These are phyloP conservation scores for Aristolochia contorta DNA, from an alignment of 164 flowering plant genomes.

Conservation along the genomic window DNA sequence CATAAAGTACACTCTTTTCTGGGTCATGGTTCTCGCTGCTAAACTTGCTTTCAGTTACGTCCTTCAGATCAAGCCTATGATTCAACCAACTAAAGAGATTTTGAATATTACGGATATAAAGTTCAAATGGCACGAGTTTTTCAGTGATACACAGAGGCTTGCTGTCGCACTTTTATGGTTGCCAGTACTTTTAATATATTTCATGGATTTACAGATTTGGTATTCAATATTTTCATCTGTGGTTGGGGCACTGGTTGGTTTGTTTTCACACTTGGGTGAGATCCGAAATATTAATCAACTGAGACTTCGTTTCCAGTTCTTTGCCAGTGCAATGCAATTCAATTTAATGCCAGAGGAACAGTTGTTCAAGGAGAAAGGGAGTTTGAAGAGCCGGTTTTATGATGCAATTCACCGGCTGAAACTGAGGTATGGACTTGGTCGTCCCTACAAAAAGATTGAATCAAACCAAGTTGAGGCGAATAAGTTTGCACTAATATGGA, in stretches of 20 bases:
- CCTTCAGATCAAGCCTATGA: slow-evolving; percentile 76
- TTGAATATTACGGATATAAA: slow-evolving; percentile 15
- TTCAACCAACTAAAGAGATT: slow-evolving; percentile 58
- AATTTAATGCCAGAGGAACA: slow-evolving; percentile 84
- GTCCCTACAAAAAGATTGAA: slow-evolving; percentile 63
- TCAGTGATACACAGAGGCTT: slow-evolving; percentile 37
- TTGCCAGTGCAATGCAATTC: slow-evolving; percentile 87
- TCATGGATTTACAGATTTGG: slow-evolving; percentile 89
- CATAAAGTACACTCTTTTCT: slow-evolving; percentile 61
- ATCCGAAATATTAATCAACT: slow-evolving; percentile 68
- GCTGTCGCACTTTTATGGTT: slow-evolving; percentile 64
- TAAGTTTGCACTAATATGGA: slow-evolving; percentile 81
- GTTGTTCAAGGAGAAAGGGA: slow-evolving; percentile 21
- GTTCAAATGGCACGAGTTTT: slow-evolving; percentile 76
- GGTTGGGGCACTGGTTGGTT: slow-evolving; percentile 59
- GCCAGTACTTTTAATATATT: slow-evolving; percentile 67
- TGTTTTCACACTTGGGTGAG: slow-evolving; percentile 88
- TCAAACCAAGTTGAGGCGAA: slow-evolving; percentile 71
- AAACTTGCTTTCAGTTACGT: slow-evolving; percentile 81
- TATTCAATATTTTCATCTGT: slow-evolving; percentile 69
- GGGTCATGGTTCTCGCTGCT: slow-evolving; percentile 55
- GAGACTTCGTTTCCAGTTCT: slow-evolving; percentile 88
- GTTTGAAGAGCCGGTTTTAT: slow-evolving; percentile 46
- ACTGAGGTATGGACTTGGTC: slow-evolving; percentile 82
- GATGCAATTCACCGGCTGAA: slow-evolving; percentile 59